A percentile compares a stretch with the other conserved stretches of the same genome.
These are phyloP conservation scores for Dryas octopetala DNA, from an alignment of 306 rosid genomes.

Conservation along the genomic window DNA sequence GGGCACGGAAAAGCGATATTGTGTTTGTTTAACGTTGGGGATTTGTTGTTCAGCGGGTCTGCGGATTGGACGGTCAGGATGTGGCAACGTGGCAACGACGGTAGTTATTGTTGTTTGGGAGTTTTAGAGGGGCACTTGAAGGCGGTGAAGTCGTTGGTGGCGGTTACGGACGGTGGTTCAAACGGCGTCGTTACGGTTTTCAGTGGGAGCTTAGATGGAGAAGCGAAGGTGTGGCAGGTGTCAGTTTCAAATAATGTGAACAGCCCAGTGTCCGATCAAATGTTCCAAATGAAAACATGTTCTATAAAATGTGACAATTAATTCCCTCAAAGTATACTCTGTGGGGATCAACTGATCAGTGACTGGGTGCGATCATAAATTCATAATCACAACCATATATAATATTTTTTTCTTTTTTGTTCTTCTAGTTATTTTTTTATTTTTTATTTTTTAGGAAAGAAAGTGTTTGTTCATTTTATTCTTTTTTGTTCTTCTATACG, in stretches of 20 bases:
- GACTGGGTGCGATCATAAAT: too few species aligned
- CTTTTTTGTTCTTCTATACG: too few species aligned
- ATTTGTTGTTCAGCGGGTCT: slow-evolving; percentile 70
- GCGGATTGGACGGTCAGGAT: slow-evolving; percentile 91
- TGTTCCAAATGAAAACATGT: neutral
- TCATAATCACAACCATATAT: too few species aligned
- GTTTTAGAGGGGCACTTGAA: slow-evolving; percentile 64
- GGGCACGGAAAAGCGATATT: slow-evolving; percentile 77
- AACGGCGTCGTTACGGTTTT: slow-evolving; percentile 53
- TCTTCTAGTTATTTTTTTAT: too few species aligned
- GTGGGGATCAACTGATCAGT: too few species aligned
- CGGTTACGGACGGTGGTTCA: slow-evolving; percentile 18
- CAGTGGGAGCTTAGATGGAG: slow-evolving; percentile 86
- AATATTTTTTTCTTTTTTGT: too few species aligned
- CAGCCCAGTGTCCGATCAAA: neutral
- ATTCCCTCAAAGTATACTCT: neutral
- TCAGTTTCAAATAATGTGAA: slow-evolving; percentile 18
- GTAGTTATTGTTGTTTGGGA: slow-evolving; percentile 54
- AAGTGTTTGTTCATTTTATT: too few species aligned
- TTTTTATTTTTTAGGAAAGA: too few species aligned
- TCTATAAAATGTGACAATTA: neutral
- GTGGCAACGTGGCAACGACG: slow-evolving; percentile 62
- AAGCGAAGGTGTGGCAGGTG: slow-evolving; percentile 74
- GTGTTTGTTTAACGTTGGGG: slow-evolving; percentile 58
- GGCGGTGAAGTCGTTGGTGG: slow-evolving; percentile 78